Conservation (phyloP, 352 stramenopile genomes). For the Globisporangium nunn region DNA sequence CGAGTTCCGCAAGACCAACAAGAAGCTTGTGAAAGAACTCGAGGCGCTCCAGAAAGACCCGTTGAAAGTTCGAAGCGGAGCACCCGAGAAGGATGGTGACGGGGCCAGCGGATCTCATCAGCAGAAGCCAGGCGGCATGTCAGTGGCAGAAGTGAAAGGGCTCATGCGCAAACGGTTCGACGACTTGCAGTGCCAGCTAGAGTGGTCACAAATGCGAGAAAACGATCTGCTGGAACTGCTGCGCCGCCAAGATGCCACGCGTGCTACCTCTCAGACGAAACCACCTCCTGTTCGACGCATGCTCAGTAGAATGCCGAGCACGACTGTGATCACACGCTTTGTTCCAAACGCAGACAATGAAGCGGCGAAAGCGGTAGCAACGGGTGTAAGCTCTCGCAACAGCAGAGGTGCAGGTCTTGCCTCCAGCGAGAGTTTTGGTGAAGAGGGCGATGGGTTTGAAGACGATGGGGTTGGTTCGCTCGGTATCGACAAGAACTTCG, state of each 20-base stretch:
- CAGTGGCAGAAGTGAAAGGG: slow-evolving; percentile 23
- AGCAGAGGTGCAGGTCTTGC: neutral
- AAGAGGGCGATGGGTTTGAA: slow-evolving; percentile 8
- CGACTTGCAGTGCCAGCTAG: slow-evolving; percentile 31
- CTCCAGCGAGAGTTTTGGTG: neutral
- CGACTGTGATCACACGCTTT: slow-evolving; percentile 46
- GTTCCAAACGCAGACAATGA: slow-evolving; percentile 15
- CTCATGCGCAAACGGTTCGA: slow-evolving; percentile 44
- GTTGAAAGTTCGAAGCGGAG: neutral
- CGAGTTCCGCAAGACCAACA: slow-evolving; percentile 68
- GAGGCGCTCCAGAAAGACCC: slow-evolving; percentile 34
- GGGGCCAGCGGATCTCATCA: neutral
- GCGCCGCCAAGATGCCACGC: slow-evolving; percentile 11
- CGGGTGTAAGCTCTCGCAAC: neutral
- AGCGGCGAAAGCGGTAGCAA: slow-evolving; percentile 1
- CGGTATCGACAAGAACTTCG: slow-evolving; percentile 34
- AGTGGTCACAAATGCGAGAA: slow-evolving; percentile 64
- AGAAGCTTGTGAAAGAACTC: slow-evolving; percentile 52
- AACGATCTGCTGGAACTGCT: slow-evolving; percentile 44
- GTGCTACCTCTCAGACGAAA: slow-evolving; percentile 9
- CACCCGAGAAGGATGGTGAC: neutral
- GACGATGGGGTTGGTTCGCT: slow-evolving; percentile 1
- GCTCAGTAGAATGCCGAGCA: slow-evolving; percentile 62
- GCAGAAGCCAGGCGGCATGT: slow-evolving; percentile 8
- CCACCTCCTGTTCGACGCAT: slow-evolving; percentile 24